A percentile compares a stretch with the other conserved stretches of the same genome.
These are phyloP conservation scores for Porpolomopsis calyptriformis DNA, from an alignment of 768 basidiomycete genomes.

Conservation along the genomic window DNA sequence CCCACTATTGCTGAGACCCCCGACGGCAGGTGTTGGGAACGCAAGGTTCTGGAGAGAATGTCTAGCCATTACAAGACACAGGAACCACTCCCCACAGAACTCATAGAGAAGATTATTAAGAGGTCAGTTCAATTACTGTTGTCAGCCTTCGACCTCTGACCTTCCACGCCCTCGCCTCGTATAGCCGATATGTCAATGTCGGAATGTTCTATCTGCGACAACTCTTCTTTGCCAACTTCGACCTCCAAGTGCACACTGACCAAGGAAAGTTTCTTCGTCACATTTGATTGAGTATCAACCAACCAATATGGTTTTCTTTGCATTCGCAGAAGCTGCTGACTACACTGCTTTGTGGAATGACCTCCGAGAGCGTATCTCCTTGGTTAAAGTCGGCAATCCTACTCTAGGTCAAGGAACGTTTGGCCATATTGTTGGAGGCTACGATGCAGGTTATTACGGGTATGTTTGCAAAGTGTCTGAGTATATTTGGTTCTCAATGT, in stretches of 20 bases:
- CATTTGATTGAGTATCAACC: neutral
- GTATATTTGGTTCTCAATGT: too few species aligned
- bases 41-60: constrained; percentile 63
- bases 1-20: neutral
- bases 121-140: constrained; percentile 32
- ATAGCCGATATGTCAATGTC: constrained; percentile 66
- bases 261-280: constrained; percentile 32
- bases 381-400: constrained; percentile 50
- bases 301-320: constrained; percentile 3
- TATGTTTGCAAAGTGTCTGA: constrained; percentile 14
- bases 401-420: constrained; percentile 68
- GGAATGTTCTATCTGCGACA: constrained; percentile 77
- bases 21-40: constrained; percentile 63
- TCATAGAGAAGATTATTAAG: constrained; percentile 73
- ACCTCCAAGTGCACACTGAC: constrained; percentile 64
- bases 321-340: constrained; percentile 42
- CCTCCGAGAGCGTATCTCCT: constrained; percentile 56
- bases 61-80: constrained; percentile 73
- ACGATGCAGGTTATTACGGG: constrained; percentile 63
- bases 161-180: neutral
- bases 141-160: neutral
- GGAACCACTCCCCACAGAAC: constrained; percentile 55
- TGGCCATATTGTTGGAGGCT: constrained; percentile 68
- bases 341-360: constrained; percentile 75
- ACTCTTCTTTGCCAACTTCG: constrained; percentile 75